phyloP scores from a whole-genome alignment of 768 basidiomycete genomes.

The Boletus edulis region DNA sequence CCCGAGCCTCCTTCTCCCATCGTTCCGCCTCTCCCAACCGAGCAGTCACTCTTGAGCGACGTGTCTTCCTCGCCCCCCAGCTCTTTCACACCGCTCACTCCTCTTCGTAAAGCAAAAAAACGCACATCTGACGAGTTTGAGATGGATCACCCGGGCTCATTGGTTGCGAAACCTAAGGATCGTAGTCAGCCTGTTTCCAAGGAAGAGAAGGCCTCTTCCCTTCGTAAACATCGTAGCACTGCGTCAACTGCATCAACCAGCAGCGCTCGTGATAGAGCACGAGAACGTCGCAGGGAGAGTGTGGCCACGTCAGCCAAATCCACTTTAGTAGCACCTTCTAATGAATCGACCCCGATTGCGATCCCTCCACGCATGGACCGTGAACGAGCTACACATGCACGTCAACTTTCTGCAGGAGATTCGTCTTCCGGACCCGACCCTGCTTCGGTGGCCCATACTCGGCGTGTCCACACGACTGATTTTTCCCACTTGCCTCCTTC shows the following conservation, averaged over 20 bases:
- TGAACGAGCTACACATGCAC: slow-evolving; percentile 47
- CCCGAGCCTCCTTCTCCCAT: slow-evolving; percentile 27
- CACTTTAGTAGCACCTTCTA: background rate
- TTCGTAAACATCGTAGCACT: slow-evolving; percentile 71
- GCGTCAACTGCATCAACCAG: slow-evolving; percentile 47
- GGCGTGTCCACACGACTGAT: slow-evolving; percentile 69
- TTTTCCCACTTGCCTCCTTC: slow-evolving; percentile 91
- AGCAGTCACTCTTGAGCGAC: slow-evolving; percentile 28
- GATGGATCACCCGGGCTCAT: slow-evolving; percentile 63
- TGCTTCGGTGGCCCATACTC: slow-evolving; percentile 45
- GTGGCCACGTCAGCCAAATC: slow-evolving; percentile 36
- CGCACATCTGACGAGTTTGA: slow-evolving; percentile 83
- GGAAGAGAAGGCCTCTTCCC: slow-evolving; percentile 48
- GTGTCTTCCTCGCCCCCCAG: slow-evolving; percentile 54
- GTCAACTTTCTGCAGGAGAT: slow-evolving; percentile 69
- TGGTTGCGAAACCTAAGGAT: slow-evolving; percentile 51
- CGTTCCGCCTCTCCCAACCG: slow-evolving; percentile 32
- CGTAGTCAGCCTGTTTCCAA: slow-evolving; percentile 29
- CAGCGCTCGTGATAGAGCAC: slow-evolving; percentile 42
- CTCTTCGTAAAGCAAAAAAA: slow-evolving; percentile 61
- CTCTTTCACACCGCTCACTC: slow-evolving; percentile 46
- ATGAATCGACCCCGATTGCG: slow-evolving; percentile 24
- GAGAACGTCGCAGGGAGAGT: slow-evolving; percentile 58
- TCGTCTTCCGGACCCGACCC: slow-evolving; percentile 54
- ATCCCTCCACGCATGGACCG: slow-evolving; percentile 23